A percentile compares a stretch with the other conserved stretches of the same genome.
These are phyloP conservation scores for Westerdykella sp. DNA, from an alignment of 2,329 filamentous ascomycete genomes.

Conservation along the genomic window DNA sequence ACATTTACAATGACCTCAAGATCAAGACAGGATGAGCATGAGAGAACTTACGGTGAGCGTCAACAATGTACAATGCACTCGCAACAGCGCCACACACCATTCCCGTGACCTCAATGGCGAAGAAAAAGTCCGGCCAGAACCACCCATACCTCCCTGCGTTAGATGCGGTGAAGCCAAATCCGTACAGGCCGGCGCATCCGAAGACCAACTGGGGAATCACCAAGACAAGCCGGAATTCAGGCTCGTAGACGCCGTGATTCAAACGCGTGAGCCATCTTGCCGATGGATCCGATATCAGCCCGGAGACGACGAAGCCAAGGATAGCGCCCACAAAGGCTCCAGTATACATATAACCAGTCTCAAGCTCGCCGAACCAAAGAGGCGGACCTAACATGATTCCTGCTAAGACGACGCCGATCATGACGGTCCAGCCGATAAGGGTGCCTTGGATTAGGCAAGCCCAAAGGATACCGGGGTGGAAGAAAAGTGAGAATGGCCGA, in stretches of 20 bases:
- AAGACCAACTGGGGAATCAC: conserved; percentile 76
- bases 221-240: conserved; percentile 80
- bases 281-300: conserved; percentile 65
- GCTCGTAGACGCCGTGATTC: conserved; percentile 81
- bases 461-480: conserved; percentile 84
- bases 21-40: background rate
- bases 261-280: conserved; percentile 63
- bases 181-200: conserved; percentile 72
- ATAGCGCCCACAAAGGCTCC: conserved; percentile 81
- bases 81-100: conserved; percentile 91
- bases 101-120: conserved; percentile 74
- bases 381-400: conserved; percentile 76
- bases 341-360: conserved; percentile 73
- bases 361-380: conserved; percentile 74
- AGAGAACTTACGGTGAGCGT: conserved; percentile 65
- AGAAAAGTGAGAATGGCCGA: conserved; percentile 73
- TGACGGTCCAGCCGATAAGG: conserved; percentile 92
- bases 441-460: conserved; percentile 74
- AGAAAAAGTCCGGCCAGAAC: conserved; percentile 72
- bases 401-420: conserved; percentile 77
- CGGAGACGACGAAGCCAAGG: conserved; percentile 69
- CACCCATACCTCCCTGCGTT: conserved; percentile 60
- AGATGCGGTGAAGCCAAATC: conserved; percentile 69
- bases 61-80: conserved; percentile 80
- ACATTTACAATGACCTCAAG: background rate